Percentiles rank a stretch among this genome's conserved stretches.
These are phyloP conservation scores for Xylaria intraflava DNA, from an alignment of 495 filamentous ascomycete genomes.

Conservation along the genomic window DNA sequence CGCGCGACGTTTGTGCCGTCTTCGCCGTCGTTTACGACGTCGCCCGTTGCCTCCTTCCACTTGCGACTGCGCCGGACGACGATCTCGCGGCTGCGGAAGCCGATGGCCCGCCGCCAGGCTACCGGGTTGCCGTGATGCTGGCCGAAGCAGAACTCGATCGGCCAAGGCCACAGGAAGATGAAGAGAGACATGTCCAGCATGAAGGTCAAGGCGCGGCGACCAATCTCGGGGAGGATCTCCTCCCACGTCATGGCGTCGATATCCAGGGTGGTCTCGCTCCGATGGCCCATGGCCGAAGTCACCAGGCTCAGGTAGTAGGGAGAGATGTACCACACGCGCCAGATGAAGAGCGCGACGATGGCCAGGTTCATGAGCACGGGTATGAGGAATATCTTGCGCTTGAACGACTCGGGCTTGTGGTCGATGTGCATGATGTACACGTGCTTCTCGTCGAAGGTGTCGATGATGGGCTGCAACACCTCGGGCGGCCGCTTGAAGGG, in stretches of 20 bases:
- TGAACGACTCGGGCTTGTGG: constrained; percentile 53
- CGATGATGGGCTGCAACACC: constrained; percentile 53
- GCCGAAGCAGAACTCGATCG: constrained; percentile 59
- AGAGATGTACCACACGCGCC: constrained; percentile 52
- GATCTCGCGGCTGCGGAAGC: constrained; percentile 65
- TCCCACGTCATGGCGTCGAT: constrained; percentile 43
- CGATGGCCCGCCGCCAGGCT: constrained; percentile 61
- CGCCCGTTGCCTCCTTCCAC: constrained; percentile 47
- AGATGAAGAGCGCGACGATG: constrained; percentile 52
- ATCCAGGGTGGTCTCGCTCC: constrained; percentile 53
- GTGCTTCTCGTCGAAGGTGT: constrained; percentile 52
- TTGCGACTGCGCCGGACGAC: constrained; percentile 63
- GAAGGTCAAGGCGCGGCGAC: constrained; percentile 52
- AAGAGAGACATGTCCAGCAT: constrained; percentile 64
- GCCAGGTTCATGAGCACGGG: constrained; percentile 62
- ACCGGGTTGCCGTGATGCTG: constrained; percentile 47
- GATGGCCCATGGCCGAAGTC: constrained; percentile 52
- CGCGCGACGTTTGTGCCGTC: constrained; percentile 18
- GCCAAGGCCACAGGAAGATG: constrained; percentile 68
- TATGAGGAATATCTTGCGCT: constrained; percentile 68
- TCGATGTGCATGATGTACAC: constrained; percentile 81
- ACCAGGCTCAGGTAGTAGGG: constrained; percentile 63
- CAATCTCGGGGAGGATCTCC: constrained; percentile 43
- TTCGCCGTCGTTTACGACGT: constrained; percentile 31
- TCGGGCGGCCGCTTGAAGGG: constrained; percentile 60